Evolutionary conservation across 2,329 filamentous ascomycete species (phyloP), one percentile per base, ranked within the genome.

Genomic region (Cordyceps farinosa): DNA sequence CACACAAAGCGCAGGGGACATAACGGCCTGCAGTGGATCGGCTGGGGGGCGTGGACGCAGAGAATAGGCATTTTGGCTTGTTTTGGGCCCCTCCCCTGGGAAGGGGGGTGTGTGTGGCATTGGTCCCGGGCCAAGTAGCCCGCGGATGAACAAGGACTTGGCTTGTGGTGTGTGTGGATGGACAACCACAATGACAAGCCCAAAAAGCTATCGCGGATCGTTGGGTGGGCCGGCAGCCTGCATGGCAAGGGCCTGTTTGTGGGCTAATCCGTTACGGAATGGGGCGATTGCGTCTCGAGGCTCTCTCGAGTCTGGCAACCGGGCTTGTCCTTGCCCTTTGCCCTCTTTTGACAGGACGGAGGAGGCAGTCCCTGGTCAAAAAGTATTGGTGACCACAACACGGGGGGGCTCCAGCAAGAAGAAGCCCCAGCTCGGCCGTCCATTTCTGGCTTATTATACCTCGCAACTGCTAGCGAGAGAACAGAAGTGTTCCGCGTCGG

Each of bases 211-310:
- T 65, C 63, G 64, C 40, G 61, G 58, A 66, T 66, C 64, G 62
- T 58, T 63, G 47, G 47, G 53, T 70, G 67, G 67, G 65, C 66
- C 66, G 69, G 66, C 61, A 62, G 65, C 61, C 54, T 60, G 50
- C 51, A 64, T 66, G 62, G 48, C 36, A 54, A 42, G n/a, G 66
- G 64, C 57, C 65, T 68, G 65, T 59, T 69, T 47, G 51, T 62
- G 59, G 59, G 51, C 59, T 65, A 65, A 69, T 66, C 66, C 65
- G 65, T 42, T 60, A 48, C 47, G 27, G 51, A 51, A 60, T 64
- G 65, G 67, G 64, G 62, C 59, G 59, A 62, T 61, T 56, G 32
- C 51, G 42, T 48, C 42, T 45, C 55, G 55, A 38, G 44, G 38
- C 32, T 22, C 30, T 54, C 27, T 29, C 22, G 40, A 30, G 30